Evolutionary conservation across 2,329 filamentous ascomycete genomes (phyloP), one percentile per base, ranked within the genome.

Genomic region (Fusarium humuli): DNA sequence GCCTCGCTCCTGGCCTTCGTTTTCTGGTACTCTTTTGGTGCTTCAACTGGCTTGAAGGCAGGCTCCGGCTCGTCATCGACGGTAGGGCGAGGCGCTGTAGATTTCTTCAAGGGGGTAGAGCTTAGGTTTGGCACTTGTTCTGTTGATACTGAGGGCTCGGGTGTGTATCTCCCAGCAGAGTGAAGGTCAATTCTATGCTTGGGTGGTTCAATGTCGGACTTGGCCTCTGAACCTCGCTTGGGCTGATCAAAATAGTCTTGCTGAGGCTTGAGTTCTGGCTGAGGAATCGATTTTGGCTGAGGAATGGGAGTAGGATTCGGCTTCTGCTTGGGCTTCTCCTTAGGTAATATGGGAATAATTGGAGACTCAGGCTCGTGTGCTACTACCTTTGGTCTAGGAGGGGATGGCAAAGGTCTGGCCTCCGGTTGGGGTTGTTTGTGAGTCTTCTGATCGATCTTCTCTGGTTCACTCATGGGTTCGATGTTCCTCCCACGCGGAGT

Each of bases 61-160:
- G 34, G 4, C 20, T 49, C 25, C 16, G 48, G 30, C 9, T 66
- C 63, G 37, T 67, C 48, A 45, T 61, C 55, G 10, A 67, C 62
- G 2, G 62, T 56, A 2, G 48, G 42, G n/a, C 29, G n/a, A 11
- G 61, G 55, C 12, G 25, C 14, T 2, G 10, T 9, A 7, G n/a
- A 18, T 27, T 46, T 45, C n/a, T 22, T 25, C 10, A 14, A 18
- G 7, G 25, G 27, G 7, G 22, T 18, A 13, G 6, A 20, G 10
- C 16, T 20, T 13, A 18, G 10, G 13, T 29, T 52, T 34, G 29
- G 14, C 34, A 32, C 11, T 20, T 37, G 29, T 10, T 23, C 37
- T 37, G 34, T 34, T n/a, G n/a, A 25, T 20, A 7, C 32, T 20
- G 32, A 34, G 22, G 48, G 18, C 23, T 42, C 41, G 25, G 49